Evolutionary conservation across 345 rosid genomes (phyloP), one percentile per base, ranked within the genome.

Genomic region (Stellera chamaejasme): DNA sequence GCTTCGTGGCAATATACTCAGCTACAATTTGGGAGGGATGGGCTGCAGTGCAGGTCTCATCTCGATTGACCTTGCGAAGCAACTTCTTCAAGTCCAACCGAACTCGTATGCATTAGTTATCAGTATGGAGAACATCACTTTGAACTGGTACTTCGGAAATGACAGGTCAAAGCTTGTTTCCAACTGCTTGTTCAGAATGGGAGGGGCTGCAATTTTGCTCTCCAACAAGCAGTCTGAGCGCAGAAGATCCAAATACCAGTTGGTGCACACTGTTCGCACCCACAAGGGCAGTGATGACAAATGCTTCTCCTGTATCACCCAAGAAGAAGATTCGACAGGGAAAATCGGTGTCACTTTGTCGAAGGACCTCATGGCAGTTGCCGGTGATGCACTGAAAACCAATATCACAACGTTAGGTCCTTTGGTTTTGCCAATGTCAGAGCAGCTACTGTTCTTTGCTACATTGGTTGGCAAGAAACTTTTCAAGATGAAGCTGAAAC

Each of bases 351-450:
- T 82, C 15, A 60, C 80, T 0, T 64, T 79, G 66, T 79, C 84
- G 3, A 74, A 75, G 59, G 78, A 79, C 41, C 59, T 79, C 54
- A 79, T 81, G 87, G 81, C 79, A n/a, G 87, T 81, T 8, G 87
- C 87, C 1, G 83, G 83, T 25, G 83, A 81, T 47, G 83, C 88
- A 43, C 56, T 82, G 4, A 82, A 82, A 79, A 82, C 87, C 26
- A 82, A 82, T 64, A 79, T 82, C 75, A 81, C 87, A 5, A 81
- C 87, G n/a, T 55, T 78, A 59, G 87, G 87, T 48, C 87, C 87
- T 51, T 70, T 76, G 0, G 81, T 76, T n/a, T 69, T 81, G 56
- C 81, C 81, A 8, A 67, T 73, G 64, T 66, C 79, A 1, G 83
- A 78, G 53, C 79, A 74, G 61, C 63, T 81, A 32, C 75, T 71